phyloP scores from a whole-genome alignment of 2,329 filamentous ascomycete genomes.

The Colletotrichum scovillei region DNA sequence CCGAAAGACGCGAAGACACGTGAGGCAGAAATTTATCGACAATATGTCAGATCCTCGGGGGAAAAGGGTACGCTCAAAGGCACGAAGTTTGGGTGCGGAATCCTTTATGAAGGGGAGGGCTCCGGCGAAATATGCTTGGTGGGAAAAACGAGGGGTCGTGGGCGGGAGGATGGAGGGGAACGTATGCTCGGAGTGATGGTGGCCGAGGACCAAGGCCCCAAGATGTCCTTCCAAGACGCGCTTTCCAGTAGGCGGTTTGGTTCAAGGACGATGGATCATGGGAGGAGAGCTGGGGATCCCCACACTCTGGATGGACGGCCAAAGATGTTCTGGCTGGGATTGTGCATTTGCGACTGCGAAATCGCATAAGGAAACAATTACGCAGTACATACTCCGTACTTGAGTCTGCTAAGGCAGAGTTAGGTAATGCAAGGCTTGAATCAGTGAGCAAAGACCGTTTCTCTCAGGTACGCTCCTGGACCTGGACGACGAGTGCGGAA shows the following conservation, averaged over 20 bases:
- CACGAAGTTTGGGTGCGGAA: neutral
- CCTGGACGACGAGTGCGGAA: neutral
- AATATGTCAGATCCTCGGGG: neutral
- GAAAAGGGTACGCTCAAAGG: neutral
- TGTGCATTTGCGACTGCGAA: neutral
- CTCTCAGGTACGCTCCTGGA: neutral
- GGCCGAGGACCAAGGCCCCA: constrained; percentile 20
- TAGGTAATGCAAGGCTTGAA: too few relatives aligned
- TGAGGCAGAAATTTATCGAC: neutral
- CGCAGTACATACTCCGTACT: too few relatives aligned
- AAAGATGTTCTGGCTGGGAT: neutral
- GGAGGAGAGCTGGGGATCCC: neutral
- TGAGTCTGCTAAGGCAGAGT: too few relatives aligned
- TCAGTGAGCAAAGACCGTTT: neutral
- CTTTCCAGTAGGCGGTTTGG: neutral
- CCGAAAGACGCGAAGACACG: neutral
- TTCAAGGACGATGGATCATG: neutral
- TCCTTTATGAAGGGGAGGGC: constrained; percentile 17
- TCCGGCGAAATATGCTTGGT: neutral
- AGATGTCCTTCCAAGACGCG: constrained; percentile 11
- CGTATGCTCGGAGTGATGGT: constrained; percentile 17
- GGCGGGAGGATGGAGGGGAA: neutral
- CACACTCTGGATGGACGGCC: neutral
- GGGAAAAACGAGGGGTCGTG: constrained; percentile 13
- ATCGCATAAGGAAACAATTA: neutral